Conservation (phyloP, 2,329 filamentous ascomycete genomes). For the Calonectria henricotiae region DNA sequence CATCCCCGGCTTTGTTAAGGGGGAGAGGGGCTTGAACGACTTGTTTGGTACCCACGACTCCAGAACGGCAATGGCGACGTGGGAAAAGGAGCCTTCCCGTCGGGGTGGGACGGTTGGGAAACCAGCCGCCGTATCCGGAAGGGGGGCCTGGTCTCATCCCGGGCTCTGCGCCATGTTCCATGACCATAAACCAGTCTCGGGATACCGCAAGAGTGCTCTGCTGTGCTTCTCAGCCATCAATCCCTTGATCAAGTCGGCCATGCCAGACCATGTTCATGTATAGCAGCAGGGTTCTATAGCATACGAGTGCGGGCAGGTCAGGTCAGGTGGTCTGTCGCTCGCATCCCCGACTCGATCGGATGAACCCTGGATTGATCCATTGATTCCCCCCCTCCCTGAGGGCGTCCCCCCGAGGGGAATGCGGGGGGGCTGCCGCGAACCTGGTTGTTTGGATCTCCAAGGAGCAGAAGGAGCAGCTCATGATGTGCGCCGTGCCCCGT, state of each 20-base stretch:
- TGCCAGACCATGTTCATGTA: slow-evolving; percentile 25
- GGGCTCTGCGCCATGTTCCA: slow-evolving; percentile 22
- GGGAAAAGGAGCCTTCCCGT: slow-evolving; percentile 21
- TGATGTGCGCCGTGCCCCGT: slow-evolving; percentile 25
- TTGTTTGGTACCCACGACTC: slow-evolving; percentile 15
- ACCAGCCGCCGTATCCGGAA: slow-evolving; percentile 34
- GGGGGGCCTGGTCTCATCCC: slow-evolving; percentile 19
- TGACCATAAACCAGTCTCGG: slow-evolving; percentile 17
- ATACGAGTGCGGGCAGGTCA: slow-evolving; percentile 3
- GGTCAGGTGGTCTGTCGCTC: slow-evolving; percentile 26
- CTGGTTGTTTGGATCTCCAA: slow-evolving; percentile 21
- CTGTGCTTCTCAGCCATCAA: slow-evolving; percentile 19
- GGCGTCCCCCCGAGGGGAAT: slow-evolving; percentile 5
- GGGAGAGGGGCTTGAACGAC: slow-evolving; percentile 11
- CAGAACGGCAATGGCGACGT: slow-evolving; percentile 14
- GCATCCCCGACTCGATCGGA: slow-evolving; percentile 21
- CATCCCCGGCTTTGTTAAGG: slow-evolving; percentile 19
- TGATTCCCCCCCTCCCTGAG: slow-evolving; percentile 5
- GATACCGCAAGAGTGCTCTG: slow-evolving; percentile 9
- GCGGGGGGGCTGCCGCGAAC: slow-evolving; percentile 19
- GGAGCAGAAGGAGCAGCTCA: slow-evolving; percentile 29
- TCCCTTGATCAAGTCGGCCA: slow-evolving; percentile 17
- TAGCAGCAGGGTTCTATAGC: slow-evolving; percentile 12
- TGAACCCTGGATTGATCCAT: slow-evolving; percentile 24
- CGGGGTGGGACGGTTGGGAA: slow-evolving; percentile 32